phyloP scores from a whole-genome alignment of 202 grass and related monocot genomes.

The Musa balbisiana region DNA sequence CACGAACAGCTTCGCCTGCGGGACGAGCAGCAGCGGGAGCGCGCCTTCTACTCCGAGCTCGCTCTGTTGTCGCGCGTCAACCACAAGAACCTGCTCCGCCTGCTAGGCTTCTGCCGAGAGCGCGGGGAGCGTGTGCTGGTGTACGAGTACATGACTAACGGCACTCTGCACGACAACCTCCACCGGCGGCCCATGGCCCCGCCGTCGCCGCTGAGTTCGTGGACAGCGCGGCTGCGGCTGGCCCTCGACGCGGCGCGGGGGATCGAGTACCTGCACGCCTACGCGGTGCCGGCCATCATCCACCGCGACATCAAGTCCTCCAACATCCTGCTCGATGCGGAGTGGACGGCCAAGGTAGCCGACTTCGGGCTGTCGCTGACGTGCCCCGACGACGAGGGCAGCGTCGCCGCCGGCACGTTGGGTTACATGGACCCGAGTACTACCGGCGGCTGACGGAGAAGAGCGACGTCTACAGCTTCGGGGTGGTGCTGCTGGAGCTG shows the following conservation, averaged over 20 bases:
- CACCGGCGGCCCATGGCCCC: slow-evolving; percentile 17
- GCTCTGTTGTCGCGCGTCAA: slow-evolving; percentile 64
- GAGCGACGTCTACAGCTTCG: slow-evolving; percentile 87
- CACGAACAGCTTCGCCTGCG: slow-evolving; percentile 34
- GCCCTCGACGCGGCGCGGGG: slow-evolving; percentile 70
- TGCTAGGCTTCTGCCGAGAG: slow-evolving; percentile 73
- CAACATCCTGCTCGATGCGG: slow-evolving; percentile 76
- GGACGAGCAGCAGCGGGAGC: slow-evolving; percentile 37
- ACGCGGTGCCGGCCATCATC: slow-evolving; percentile 82
- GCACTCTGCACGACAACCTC: slow-evolving; percentile 78
- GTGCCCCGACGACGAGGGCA: slow-evolving; percentile 5
- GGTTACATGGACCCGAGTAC: slow-evolving; percentile 91
- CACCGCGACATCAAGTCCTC: slow-evolving; percentile 93
- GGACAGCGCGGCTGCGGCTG: slow-evolving; percentile 48
- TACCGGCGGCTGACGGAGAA: slow-evolving; percentile 68
- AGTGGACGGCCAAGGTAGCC: slow-evolving; percentile 87
- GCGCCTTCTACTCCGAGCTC: slow-evolving; percentile 70
- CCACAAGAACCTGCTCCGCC: slow-evolving; percentile 72
- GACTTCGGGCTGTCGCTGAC: slow-evolving; percentile 81
- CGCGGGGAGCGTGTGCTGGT: slow-evolving; percentile 71
- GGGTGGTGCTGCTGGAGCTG: slow-evolving; percentile 68
- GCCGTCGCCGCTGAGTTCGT: slow-evolving; percentile 58
- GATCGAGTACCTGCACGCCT: slow-evolving; percentile 77
- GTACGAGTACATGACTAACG: slow-evolving; percentile 74
- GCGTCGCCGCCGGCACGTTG: slow-evolving; percentile 49